Evolutionary conservation across 169 alveolate genomes (phyloP).

Genomic region (Cryptosporidium sp.): DNA sequence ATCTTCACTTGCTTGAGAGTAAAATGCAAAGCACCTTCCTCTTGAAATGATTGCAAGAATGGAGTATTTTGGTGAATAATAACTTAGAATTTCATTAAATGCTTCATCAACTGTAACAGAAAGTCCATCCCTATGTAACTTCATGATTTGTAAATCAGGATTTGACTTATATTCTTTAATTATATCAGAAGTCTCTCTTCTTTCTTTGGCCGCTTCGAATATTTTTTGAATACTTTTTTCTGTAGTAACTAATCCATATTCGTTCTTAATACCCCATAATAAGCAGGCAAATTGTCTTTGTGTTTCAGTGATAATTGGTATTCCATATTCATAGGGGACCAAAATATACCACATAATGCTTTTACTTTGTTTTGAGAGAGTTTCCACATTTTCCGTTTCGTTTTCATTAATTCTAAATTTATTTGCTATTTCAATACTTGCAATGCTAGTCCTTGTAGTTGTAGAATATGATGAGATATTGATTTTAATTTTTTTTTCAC

Average conservation of each 20-base stretch:
- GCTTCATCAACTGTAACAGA: slow-evolving; percentile 71
- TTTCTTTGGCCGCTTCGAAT: slow-evolving; percentile 12
- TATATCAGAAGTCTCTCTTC: slow-evolving; percentile 42
- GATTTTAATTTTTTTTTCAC: slow-evolving; percentile 23
- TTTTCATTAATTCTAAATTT: not conserved
- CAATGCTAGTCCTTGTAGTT: slow-evolving; percentile 66
- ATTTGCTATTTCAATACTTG: slow-evolving; percentile 2
- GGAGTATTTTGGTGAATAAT: slow-evolving; percentile 40
- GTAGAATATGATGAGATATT: slow-evolving; percentile 55
- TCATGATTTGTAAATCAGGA: slow-evolving; percentile 61
- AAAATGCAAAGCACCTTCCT: slow-evolving; percentile 73
- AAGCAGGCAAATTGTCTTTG: slow-evolving; percentile 50
- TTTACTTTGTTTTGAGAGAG: slow-evolving; percentile 13
- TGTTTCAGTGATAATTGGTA: slow-evolving; percentile 56
- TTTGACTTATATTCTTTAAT: slow-evolving; percentile 61
- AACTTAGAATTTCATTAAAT: slow-evolving; percentile 52
- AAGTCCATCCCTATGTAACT: slow-evolving; percentile 53
- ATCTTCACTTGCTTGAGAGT: slow-evolving; percentile 32
- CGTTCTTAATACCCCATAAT: slow-evolving; percentile 64
- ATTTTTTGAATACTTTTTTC: slow-evolving; percentile 42
- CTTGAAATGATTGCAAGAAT: slow-evolving; percentile 59
- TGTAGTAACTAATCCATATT: slow-evolving; percentile 50
- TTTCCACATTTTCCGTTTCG: not conserved
- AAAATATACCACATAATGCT: slow-evolving; percentile 39
- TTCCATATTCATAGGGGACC: slow-evolving; percentile 66